These are phyloP conservation scores for Cercospora sp. DNA, from an alignment of 2,329 filamentous ascomycete genomes.

Conservation along the genomic window DNA sequence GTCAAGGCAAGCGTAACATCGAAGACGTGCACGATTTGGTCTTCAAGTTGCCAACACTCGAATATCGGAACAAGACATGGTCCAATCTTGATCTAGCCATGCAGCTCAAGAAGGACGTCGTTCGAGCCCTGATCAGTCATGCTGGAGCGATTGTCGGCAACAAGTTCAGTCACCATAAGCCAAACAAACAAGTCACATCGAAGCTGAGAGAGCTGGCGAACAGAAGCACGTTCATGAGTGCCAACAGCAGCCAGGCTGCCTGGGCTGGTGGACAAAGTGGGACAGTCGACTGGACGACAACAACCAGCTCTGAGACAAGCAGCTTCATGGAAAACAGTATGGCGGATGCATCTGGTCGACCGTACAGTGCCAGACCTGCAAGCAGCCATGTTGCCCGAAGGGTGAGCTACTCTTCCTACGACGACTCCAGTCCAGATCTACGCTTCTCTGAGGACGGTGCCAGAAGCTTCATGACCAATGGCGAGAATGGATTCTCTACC, in stretches of 20 bases:
- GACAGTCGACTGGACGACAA: conserved; percentile 24
- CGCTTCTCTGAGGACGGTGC: conserved; percentile 9
- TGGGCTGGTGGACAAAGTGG: conserved; percentile 12
- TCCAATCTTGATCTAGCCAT: conserved; percentile 93
- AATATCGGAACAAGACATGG: conserved; percentile 99
- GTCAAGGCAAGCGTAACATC: conserved; percentile 89
- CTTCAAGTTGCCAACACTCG: conserved; percentile 88
- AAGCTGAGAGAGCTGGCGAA: conserved; percentile 82
- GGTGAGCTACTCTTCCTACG: conserved; percentile 25
- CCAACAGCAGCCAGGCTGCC: conserved; percentile 18
- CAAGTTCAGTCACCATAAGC: conserved; percentile 88
- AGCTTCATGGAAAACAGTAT: conserved; percentile 28
- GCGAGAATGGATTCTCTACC: background rate
- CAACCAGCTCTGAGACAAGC: conserved; percentile 29
- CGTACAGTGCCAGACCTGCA: conserved; percentile 32
- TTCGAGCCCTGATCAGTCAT: conserved; percentile 90
- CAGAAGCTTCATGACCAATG: conserved; percentile 1
- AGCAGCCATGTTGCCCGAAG: conserved; percentile 33
- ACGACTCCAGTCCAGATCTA: conserved; percentile 26
- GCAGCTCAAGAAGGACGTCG: conserved; percentile 89
- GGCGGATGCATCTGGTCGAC: conserved; percentile 30
- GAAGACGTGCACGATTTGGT: conserved; percentile 98
- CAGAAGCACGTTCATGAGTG: conserved; percentile 62
- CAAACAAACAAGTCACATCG: conserved; percentile 74
- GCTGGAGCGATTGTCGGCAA: conserved; percentile 96